A percentile compares a stretch with the other conserved stretches of the same genome.
Conservation (phyloP, 2,329 filamentous ascomycete genomes). For the Podosphaera fusca region DNA sequence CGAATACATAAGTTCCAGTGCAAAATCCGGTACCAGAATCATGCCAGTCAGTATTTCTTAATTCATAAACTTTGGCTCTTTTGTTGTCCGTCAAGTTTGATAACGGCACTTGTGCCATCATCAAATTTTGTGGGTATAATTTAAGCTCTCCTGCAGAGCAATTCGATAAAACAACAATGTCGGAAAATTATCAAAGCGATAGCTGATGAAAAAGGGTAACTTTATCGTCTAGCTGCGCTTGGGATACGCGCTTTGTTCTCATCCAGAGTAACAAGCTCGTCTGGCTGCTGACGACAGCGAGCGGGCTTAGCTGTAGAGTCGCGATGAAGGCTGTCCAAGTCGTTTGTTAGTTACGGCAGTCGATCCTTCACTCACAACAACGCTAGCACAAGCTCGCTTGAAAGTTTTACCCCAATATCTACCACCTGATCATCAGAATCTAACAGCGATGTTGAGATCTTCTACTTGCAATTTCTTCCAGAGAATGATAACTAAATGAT, state of each 20-base stretch:
- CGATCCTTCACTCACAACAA: background rate
- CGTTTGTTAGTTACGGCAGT: background rate
- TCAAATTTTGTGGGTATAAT: conserved; percentile 32
- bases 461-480: background rate
- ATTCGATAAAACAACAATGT: conserved; percentile 28
- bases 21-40: conserved; percentile 94
- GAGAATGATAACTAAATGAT: too few relatives aligned
- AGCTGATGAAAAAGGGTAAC: conserved; percentile 17
- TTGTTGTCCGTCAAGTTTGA: conserved; percentile 35
- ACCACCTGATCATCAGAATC: background rate
- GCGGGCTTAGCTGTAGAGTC: background rate
- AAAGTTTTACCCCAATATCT: background rate
- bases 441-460: background rate
- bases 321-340: background rate
- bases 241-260: background rate
- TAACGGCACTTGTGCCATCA: conserved; percentile 51
- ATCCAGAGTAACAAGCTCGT: background rate
- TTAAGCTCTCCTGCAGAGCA: conserved; percentile 27
- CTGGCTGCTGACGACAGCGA: background rate
- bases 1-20: conserved; percentile 28
- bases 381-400: background rate
- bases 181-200: conserved; percentile 35
- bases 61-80: conserved; percentile 95
- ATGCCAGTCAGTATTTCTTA: conserved; percentile 98
- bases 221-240: background rate